Conservation (phyloP, 2,329 filamentous ascomycete genomes). For the Phialemonium atrogriseum region DNA sequence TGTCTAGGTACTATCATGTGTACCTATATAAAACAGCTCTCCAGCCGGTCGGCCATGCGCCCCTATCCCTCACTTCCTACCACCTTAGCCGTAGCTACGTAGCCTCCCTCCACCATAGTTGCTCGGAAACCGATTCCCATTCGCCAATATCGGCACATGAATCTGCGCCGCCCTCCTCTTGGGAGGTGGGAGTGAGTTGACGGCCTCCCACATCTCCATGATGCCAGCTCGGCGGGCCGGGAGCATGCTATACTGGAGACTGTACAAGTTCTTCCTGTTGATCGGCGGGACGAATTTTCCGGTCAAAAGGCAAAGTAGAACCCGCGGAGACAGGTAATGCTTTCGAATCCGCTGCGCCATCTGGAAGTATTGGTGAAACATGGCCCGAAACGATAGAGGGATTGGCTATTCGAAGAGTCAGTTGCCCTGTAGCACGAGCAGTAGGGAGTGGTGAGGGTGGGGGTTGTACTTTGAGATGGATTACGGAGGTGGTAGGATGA, state of each 20-base stretch:
- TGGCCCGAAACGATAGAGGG: constrained; percentile 80
- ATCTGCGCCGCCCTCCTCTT: constrained; percentile 32
- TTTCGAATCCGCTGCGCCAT: constrained; percentile 86
- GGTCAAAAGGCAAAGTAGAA: constrained; percentile 79
- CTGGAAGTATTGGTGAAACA: constrained; percentile 97
- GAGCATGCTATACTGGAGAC: constrained; percentile 95
- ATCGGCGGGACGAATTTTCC: constrained; percentile 93
- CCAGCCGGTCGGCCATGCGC: too few relatives aligned
- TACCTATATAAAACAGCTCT: too few relatives aligned
- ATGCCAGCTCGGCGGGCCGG: constrained; percentile 74
- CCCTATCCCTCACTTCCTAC: constrained; percentile 1
- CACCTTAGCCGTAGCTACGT: constrained; percentile 11
- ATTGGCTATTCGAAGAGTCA: too few relatives aligned
- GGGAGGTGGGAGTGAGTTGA: constrained; percentile 43
- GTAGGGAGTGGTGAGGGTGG: not conserved
- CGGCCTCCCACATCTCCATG: constrained; percentile 72
- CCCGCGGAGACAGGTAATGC: constrained; percentile 85
- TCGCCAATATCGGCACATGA: constrained; percentile 21
- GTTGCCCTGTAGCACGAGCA: constrained; percentile 7
- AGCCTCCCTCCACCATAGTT: constrained; percentile 12
- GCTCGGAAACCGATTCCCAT: constrained; percentile 15
- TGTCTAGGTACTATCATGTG: too few relatives aligned
- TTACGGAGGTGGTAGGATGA: constrained; percentile 65
- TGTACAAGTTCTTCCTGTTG: constrained; percentile 89
- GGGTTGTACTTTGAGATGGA: constrained; percentile 66